Evolutionary conservation across 345 rosid species (phyloP), one percentile per base, ranked within the genome.

Genomic region (Brassica nigra): DNA sequence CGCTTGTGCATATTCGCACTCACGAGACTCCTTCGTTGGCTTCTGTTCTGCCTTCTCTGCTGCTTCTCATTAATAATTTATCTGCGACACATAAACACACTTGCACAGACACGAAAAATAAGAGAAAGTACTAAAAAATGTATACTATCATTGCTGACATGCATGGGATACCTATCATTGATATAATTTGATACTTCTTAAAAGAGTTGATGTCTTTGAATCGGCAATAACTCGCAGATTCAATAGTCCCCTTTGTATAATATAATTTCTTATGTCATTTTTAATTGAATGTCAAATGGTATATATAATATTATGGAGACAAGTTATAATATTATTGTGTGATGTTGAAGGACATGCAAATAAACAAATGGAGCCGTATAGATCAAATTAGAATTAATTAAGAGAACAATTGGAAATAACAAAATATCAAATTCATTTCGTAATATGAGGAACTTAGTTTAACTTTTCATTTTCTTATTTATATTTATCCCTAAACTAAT

Each of bases 221-320:
- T 70, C 18, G 57, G 1, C 66, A 71, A 37, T 71, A 55, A 8
- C 42, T 37, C 42, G 27, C 67, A 28, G 34, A 65, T 78, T 71
- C 47, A 65, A n/a, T 71, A 39, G 34, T 65, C 10, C 37, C n/a
- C 77, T 29, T 76, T 69, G 55, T 77, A 62, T 47, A 27, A 49
- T 70, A 18, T 70, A 18, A n/a, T 31, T 8, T 14, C 0, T 2
- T 8, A 12, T 62, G 8, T 18, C 58, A 58, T 39, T 59, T 58
- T 23, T 28, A 28, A 12, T 18, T 68, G 28, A 30, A 34, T 62
- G 65, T 33, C 70, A 49, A 70, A 63, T 34, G 12, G 62, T 20
- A 31, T 18, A 0, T 8, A 23, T 59, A 34, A 59, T 49, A 10
- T 58, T 10, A 39, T 37, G 73, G 58, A 47, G 55, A 75, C 61